Conservation (phyloP, 2,329 filamentous ascomycete species). For the Ustulina deusta region DNA sequence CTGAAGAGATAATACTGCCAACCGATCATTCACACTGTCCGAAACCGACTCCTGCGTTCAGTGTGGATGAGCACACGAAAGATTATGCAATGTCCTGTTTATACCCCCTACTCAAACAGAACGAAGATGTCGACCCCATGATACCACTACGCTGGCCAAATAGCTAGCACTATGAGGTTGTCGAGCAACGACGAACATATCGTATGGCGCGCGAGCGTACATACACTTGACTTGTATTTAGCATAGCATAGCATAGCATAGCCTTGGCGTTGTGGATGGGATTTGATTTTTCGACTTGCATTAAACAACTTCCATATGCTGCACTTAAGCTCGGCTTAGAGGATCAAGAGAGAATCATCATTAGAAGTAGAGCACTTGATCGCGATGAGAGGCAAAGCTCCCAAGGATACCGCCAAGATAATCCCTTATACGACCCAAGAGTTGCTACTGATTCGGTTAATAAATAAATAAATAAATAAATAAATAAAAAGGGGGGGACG, state of each 20-base stretch:
- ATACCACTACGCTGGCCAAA: slow-evolving; percentile 48
- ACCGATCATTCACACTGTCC: background rate
- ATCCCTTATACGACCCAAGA: too few species aligned
- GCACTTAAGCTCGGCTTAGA: background rate
- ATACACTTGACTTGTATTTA: slow-evolving; percentile 34
- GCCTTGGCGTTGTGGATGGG: slow-evolving; percentile 41
- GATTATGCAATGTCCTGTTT: slow-evolving; percentile 56
- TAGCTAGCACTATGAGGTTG: slow-evolving; percentile 26
- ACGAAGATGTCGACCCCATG: slow-evolving; percentile 47
- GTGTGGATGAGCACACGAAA: background rate
- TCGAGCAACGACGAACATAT: background rate
- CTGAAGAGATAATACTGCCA: background rate
- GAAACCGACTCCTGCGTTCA: background rate
- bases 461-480: too few species aligned
- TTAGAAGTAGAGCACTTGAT: background rate
- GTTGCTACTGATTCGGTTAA: too few species aligned
- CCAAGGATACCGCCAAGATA: too few species aligned
- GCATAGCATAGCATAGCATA: slow-evolving; percentile 46
- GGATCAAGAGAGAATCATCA: too few species aligned
- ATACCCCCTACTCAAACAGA: slow-evolving; percentile 59
- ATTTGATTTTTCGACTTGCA: background rate
- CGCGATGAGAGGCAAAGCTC: background rate
- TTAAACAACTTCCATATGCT: background rate
- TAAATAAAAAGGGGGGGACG: too few species aligned
- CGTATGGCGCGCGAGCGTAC: slow-evolving; percentile 17